phyloP scores from a whole-genome alignment of 2,329 filamentous ascomycete genomes.

The Exophiala lecanii-corni region DNA sequence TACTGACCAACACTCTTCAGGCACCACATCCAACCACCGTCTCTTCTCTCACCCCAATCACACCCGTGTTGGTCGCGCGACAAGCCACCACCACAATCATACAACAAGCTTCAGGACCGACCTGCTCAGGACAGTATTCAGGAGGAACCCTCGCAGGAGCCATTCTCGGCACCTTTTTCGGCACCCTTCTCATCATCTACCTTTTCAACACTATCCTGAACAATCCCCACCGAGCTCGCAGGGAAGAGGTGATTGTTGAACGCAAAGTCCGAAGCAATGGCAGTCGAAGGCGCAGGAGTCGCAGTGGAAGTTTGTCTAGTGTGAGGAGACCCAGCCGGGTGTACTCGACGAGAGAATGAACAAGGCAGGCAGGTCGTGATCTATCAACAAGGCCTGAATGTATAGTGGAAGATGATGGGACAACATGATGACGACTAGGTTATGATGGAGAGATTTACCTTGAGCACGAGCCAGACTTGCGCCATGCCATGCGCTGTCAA shows the following conservation, averaged over 20 bases:
- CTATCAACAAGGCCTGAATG: no score
- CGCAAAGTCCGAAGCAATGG: slow-evolving; percentile 18
- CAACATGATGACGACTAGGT: no score
- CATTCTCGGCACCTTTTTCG: slow-evolving; percentile 27
- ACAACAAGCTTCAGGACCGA: neutral
- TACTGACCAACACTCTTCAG: slow-evolving; percentile 2
- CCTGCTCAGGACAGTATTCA: slow-evolving; percentile 25
- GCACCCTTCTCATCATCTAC: slow-evolving; percentile 25
- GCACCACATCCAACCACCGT: slow-evolving; percentile 12
- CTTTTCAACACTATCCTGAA: slow-evolving; percentile 19
- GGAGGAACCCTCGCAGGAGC: slow-evolving; percentile 26
- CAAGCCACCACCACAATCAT: slow-evolving; percentile 23
- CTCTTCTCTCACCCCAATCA: slow-evolving; percentile 16
- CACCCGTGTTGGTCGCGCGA: slow-evolving; percentile 16
- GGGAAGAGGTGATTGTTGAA: slow-evolving; percentile 24
- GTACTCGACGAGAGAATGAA: slow-evolving; percentile 15
- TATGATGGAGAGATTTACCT: no score
- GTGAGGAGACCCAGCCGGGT: slow-evolving; percentile 25
- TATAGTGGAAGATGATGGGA: no score
- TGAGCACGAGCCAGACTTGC: no score
- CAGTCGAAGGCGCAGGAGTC: slow-evolving; percentile 20
- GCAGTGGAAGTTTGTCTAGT: slow-evolving; percentile 23
- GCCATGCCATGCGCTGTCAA: no score
- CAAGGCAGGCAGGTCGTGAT: no score
- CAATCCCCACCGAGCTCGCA: slow-evolving; percentile 10